A percentile compares a stretch with the other conserved stretches of the same genome.
These are phyloP conservation scores for Ogataea pilisensis DNA, from an alignment of 805 yeast genomes.

Conservation along the genomic window DNA sequence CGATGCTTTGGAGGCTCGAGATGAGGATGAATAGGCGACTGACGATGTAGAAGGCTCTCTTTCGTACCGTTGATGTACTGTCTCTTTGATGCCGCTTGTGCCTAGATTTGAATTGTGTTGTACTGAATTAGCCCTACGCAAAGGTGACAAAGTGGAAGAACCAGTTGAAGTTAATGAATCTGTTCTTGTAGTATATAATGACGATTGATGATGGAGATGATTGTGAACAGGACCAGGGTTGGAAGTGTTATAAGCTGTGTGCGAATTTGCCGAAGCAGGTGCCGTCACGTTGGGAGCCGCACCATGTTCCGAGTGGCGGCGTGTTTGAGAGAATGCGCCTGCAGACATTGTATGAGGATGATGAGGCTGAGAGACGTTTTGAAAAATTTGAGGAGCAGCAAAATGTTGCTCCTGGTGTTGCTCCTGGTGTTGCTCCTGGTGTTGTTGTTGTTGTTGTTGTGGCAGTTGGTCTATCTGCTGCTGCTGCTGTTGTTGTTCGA, in stretches of 20 bases:
- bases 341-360: not conserved
- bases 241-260: not conserved
- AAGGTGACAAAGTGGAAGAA: constrained; percentile 5
- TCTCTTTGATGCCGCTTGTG: not conserved
- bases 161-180: constrained; percentile 5
- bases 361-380: constrained; percentile 1
- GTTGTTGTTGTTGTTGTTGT: not conserved
- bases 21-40: not conserved
- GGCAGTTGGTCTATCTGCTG: not conserved
- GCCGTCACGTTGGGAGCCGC: not conserved
- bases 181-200: not conserved
- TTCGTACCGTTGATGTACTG: not conserved
- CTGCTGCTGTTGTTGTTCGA: not conserved
- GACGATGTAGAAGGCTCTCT: not conserved
- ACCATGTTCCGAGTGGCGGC: constrained; percentile 2
- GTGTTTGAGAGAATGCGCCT: not conserved
- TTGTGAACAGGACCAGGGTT: not conserved
- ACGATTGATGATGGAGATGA: constrained; percentile 1
- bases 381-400: constrained; percentile 2
- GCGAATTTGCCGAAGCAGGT: not conserved
- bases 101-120: not conserved
- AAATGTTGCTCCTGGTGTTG: constrained; percentile 1
- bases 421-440: not conserved
- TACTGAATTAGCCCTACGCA: not conserved
- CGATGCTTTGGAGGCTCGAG: constrained; percentile 1